These are phyloP conservation scores for Dovyalis caffra DNA, from an alignment of 345 rosid genomes.

Conservation along the genomic window DNA sequence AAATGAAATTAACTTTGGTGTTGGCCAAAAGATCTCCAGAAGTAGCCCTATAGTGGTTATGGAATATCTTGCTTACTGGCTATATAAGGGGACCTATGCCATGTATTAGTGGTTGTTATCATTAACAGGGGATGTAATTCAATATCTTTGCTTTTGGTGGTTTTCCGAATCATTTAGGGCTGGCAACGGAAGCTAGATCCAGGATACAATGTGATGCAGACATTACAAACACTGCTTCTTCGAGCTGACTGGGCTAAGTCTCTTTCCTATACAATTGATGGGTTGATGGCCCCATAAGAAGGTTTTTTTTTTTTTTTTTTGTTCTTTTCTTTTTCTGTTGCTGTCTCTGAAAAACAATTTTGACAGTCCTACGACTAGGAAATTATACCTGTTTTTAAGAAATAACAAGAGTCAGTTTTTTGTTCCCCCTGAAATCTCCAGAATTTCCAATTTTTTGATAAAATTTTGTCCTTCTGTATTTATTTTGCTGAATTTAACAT, in stretches of 20 bases:
- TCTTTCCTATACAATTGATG: slow-evolving; percentile 91
- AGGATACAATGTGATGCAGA: slow-evolving; percentile 76
- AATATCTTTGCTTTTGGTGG: background rate
- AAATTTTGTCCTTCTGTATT: slow-evolving; percentile 29
- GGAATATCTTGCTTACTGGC: too few species aligned
- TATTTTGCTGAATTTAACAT: background rate
- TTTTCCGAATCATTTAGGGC: slow-evolving; percentile 47
- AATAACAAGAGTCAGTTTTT: slow-evolving; percentile 18
- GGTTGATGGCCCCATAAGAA: slow-evolving; percentile 87
- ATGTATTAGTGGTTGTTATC: background rate
- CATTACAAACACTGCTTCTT: slow-evolving; percentile 70
- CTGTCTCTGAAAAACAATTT: slow-evolving; percentile 33
- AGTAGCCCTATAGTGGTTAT: too few species aligned
- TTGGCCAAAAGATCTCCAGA: too few species aligned
- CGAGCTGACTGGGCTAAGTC: slow-evolving; percentile 92
- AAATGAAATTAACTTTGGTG: too few species aligned
- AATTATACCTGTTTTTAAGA: slow-evolving; percentile 24
- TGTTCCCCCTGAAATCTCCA: slow-evolving; percentile 13
- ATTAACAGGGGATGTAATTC: background rate
- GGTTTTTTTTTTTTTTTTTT: background rate
- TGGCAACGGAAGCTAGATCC: slow-evolving; percentile 99
- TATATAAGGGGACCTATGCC: background rate
- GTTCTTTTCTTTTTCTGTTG: slow-evolving; percentile 1
- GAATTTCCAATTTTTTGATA: background rate
- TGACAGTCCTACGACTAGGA: slow-evolving; percentile 31